A percentile compares a stretch with the other conserved stretches of the same genome.
Evolutionary conservation across 345 rosid genomes (phyloP).

Genomic region (Bruguiera gymnorhiza): DNA sequence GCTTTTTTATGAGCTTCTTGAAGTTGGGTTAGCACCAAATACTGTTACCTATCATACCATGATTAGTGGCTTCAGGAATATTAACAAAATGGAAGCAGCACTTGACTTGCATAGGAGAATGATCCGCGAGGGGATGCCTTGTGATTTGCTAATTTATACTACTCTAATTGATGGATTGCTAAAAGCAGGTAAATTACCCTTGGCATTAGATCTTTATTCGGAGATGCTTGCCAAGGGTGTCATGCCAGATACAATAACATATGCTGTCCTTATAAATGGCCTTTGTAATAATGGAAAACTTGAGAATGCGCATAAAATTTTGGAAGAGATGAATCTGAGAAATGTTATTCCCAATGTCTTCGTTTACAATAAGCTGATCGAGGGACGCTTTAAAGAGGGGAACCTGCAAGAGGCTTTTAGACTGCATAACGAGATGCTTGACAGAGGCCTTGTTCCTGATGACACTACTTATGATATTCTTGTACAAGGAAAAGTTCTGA

Average conservation of each 20-base stretch:
- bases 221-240: conserved; percentile 64
- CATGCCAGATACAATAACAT: conserved; percentile 48
- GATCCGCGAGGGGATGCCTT: conserved; percentile 50
- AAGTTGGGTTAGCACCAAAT: conserved; percentile 61
- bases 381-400: conserved; percentile 63
- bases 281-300: conserved; percentile 54
- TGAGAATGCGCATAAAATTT: conserved; percentile 49
- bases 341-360: conserved; percentile 50
- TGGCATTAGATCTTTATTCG: conserved; percentile 57
- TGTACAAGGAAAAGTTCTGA: conserved; percentile 40
- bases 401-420: conserved; percentile 66
- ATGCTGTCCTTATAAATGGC: conserved; percentile 54
- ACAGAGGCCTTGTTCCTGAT: conserved; percentile 69
- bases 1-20: conserved; percentile 58
- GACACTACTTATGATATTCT: conserved; percentile 64
- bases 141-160: conserved; percentile 58
- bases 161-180: conserved; percentile 68
- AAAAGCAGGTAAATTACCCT: conserved; percentile 50
- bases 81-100: conserved; percentile 66
- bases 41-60: conserved; percentile 49
- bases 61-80: conserved; percentile 61
- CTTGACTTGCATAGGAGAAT: conserved; percentile 52
- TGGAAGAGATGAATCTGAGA: conserved; percentile 61
- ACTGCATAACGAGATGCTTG: conserved; percentile 82
- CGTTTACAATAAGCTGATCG: conserved; percentile 63